Conservation (phyloP, 441 rosid genomes). For the Bruguiera hainesii region DNA sequence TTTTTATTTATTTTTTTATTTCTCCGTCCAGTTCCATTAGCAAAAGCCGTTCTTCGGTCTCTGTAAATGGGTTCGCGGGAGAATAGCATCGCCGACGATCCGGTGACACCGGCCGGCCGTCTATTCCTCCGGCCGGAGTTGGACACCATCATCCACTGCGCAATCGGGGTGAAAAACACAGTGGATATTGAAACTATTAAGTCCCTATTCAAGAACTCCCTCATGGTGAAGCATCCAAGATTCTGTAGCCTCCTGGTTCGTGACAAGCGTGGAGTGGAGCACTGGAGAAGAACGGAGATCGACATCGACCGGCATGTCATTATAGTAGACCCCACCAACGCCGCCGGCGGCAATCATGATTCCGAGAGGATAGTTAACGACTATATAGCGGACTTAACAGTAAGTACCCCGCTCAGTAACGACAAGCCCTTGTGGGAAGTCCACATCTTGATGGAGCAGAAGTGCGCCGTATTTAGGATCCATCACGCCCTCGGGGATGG, state of each 20-base stretch:
- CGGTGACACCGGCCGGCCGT: constrained; percentile 57
- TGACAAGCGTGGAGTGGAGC: constrained; percentile 41
- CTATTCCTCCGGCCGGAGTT: constrained; percentile 44
- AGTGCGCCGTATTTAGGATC: constrained; percentile 38
- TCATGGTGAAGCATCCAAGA: constrained; percentile 50
- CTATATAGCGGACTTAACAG: constrained; percentile 47
- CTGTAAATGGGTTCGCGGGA: constrained; percentile 22
- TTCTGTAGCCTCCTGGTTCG: constrained; percentile 51
- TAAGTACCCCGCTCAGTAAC: constrained; percentile 32
- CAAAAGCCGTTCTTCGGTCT: background rate
- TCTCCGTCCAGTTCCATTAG: too few species aligned
- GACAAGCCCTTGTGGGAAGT: constrained; percentile 69
- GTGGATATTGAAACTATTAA: constrained; percentile 29
- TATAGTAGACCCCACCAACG: constrained; percentile 10
- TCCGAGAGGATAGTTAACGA: constrained; percentile 28
- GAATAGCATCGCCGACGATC: constrained; percentile 33
- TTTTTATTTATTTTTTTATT: too few species aligned
- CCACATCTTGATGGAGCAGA: constrained; percentile 36
- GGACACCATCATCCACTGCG: constrained; percentile 46
- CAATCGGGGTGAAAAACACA: constrained; percentile 29
- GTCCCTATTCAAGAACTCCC: constrained; percentile 26
- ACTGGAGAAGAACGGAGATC: constrained; percentile 43
- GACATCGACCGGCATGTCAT: constrained; percentile 48
- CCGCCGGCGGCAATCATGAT: background rate
- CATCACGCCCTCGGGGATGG: constrained; percentile 72